Base-by-base conservation (phyloP, 495 filamentous ascomycete genomes). In the Aspergillus biplanus region DNA sequence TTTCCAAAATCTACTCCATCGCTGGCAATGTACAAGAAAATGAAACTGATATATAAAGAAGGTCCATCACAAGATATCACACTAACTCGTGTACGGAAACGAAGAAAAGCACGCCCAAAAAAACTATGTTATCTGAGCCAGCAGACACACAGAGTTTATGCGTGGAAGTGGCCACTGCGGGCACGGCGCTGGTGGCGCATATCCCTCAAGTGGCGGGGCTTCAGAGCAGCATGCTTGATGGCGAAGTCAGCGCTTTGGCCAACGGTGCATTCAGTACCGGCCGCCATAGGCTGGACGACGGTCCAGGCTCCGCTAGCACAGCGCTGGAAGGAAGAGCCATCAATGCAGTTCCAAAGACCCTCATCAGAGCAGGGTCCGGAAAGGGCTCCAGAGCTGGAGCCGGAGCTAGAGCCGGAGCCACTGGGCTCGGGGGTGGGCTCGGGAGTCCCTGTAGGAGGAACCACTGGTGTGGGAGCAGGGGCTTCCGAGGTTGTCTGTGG, bases 221-320 rank as follows among this genome's bases (percentile, higher is more conserved):
- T 70, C 34, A 71, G 52, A 33, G 47, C 54, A 15, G 67, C 62
- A 31, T 69, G 68, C 27, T 62, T 61, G 47, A 85, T 68, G 7
- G 70, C 58, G 33, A 92, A 75, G 4, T 71, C 68, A 5, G 66
- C 63, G 59, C 78, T 78, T 61, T 80, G 67, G 31, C 89, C 89
- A 32, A 79, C 50, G 18, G 65, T 80, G 75, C 89, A 92, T 35
- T 71, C 67, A 4, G 85, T 90, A 53, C 89, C 89, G 0, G 79
- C 67, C 0, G 88, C 82, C 77, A 90, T 75, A 35, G 74, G 67
- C 58, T 85, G 78, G 27, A 75, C 58, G 7, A 60, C 68, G 9
- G 86, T 83, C 89, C 88, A 90, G 35, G 70, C 58, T 7, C 89
- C 88, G 31, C 75, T 81, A 11, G 87, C 88, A 64, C 89, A 92